Evolutionary conservation across 2,329 filamentous ascomycete species (phyloP).

Genomic region (Hyphodiscus sp.): DNA sequence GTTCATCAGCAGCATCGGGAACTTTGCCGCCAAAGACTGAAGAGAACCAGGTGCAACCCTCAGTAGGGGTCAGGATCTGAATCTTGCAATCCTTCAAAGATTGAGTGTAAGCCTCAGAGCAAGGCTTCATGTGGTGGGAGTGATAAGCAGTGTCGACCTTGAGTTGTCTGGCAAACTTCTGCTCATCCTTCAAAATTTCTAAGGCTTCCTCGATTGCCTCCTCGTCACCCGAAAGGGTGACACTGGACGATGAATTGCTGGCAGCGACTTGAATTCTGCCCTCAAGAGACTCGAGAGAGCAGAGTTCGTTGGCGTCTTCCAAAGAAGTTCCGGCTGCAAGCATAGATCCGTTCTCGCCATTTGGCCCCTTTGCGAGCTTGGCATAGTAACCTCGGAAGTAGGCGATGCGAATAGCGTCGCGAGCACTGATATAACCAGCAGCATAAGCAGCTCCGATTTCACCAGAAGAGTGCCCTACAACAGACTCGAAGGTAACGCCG

Average conservation of each 20-base stretch:
- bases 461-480: constrained; percentile 36
- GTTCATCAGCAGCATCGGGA: neutral
- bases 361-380: constrained; percentile 5
- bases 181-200: constrained; percentile 10
- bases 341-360: constrained; percentile 19
- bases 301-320: constrained; percentile 16
- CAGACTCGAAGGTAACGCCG: constrained; percentile 32
- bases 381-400: constrained; percentile 13
- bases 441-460: constrained; percentile 32
- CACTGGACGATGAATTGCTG: constrained; percentile 15
- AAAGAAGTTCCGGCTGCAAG: constrained; percentile 19
- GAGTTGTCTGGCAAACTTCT: constrained; percentile 9
- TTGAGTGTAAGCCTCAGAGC: constrained; percentile 1
- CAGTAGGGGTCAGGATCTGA: neutral
- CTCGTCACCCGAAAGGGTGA: constrained; percentile 23
- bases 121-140: constrained; percentile 13
- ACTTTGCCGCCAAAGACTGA: neutral
- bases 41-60: constrained; percentile 30
- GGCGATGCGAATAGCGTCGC: constrained; percentile 26
- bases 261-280: constrained; percentile 24
- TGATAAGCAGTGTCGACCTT: constrained; percentile 24
- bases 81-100: constrained; percentile 2
- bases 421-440: constrained; percentile 27
- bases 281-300: neutral
- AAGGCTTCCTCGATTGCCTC: constrained; percentile 9